These are phyloP conservation scores for Alternaria gansuensis DNA, from an alignment of 2,329 filamentous ascomycete genomes.

Conservation along the genomic window DNA sequence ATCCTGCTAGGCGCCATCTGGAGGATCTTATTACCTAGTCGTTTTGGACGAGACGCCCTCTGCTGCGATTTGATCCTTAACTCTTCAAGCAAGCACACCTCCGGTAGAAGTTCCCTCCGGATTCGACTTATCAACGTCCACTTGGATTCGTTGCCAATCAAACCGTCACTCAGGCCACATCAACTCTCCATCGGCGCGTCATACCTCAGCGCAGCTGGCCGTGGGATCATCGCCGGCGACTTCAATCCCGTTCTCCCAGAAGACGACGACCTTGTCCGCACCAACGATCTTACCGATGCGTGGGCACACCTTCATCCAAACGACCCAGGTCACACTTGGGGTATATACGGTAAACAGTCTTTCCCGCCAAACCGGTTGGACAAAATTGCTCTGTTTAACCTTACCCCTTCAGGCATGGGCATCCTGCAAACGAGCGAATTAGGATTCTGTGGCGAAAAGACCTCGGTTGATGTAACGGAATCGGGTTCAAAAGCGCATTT, in stretches of 20 bases:
- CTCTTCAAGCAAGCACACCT: conserved; percentile 3
- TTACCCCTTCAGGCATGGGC: conserved; percentile 3
- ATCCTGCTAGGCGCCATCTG: conserved; percentile 9
- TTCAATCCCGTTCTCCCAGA: conserved; percentile 13
- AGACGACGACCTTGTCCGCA: conserved; percentile 10
- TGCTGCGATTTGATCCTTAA: conserved; percentile 13
- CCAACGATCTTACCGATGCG: conserved; percentile 9
- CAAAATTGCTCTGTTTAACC: conserved; percentile 6
- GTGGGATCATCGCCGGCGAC: conserved; percentile 11
- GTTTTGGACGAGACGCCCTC: conserved; percentile 13
- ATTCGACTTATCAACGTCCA: conserved; percentile 14
- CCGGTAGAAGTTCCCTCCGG: background rate
- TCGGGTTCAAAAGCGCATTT: background rate
- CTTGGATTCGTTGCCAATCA: conserved; percentile 13
- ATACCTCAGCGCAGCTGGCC: conserved; percentile 10
- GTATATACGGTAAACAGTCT: conserved; percentile 11
- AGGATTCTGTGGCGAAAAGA: background rate
- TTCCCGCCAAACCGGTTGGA: conserved; percentile 13
- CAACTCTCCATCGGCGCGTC: conserved; percentile 4
- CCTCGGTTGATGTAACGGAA: background rate
- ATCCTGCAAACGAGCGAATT: conserved; percentile 10
- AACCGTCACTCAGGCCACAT: conserved; percentile 13
- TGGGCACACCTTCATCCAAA: conserved; percentile 6
- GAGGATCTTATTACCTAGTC: conserved; percentile 11
- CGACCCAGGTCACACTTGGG: conserved; percentile 13